phyloP scores from a whole-genome alignment of 306 rosid species.

The Vachellia pachyceras region DNA sequence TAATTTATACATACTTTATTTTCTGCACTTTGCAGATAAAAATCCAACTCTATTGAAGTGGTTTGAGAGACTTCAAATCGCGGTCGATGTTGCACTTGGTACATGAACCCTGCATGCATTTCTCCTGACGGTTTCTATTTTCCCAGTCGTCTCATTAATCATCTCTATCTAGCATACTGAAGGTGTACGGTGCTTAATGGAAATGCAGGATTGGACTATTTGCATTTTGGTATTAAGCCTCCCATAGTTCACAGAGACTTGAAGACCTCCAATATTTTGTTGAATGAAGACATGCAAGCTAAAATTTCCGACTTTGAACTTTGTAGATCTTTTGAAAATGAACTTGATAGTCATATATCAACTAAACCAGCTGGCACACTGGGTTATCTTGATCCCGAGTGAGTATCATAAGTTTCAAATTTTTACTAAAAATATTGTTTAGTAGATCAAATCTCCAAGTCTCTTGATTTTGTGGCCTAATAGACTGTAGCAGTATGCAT shows the following conservation, averaged over 20 bases:
- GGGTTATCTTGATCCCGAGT: conserved; percentile 61
- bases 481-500: not conserved
- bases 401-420: conserved; percentile 14
- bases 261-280: conserved; percentile 62
- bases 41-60: conserved; percentile 23
- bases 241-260: conserved; percentile 57
- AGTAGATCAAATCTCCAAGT: too few species aligned
- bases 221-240: conserved; percentile 6
- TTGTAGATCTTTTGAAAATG: conserved; percentile 40
- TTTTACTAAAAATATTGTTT: too few species aligned
- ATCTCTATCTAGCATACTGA: not conserved
- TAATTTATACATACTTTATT: not conserved
- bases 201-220: conserved; percentile 29
- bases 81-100: conserved; percentile 42
- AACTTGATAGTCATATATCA: conserved; percentile 41
- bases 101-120: too few species aligned
- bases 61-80: conserved; percentile 29
- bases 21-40: not conserved
- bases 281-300: conserved; percentile 45
- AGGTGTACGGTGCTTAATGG: not conserved
- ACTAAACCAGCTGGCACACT: conserved; percentile 48
- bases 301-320: conserved; percentile 62
- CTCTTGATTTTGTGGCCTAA: not conserved
- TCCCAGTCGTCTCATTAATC: not conserved
- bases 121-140: not conserved